A percentile compares a stretch with the other conserved stretches of the same genome.
Conservation (phyloP, 441 rosid species). For the Croton laevigatus region DNA sequence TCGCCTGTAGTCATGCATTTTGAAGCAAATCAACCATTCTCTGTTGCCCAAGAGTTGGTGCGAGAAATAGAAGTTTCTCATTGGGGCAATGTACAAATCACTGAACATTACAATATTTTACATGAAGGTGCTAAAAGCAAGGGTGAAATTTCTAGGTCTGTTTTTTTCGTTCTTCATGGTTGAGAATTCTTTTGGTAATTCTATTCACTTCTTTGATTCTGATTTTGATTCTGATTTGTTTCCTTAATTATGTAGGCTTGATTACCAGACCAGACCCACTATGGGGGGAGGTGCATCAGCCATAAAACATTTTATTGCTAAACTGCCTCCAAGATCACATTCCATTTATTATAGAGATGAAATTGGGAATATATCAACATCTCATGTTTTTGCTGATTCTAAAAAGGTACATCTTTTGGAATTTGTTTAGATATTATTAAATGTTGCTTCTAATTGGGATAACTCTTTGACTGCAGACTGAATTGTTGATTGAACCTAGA, state of each 20-base stretch:
- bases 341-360: slow-evolving; percentile 92
- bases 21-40: slow-evolving; percentile 80
- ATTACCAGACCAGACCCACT: slow-evolving; percentile 72
- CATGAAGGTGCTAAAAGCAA: slow-evolving; percentile 80
- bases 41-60: slow-evolving; percentile 72
- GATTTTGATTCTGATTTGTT: slow-evolving; percentile 20
- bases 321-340: slow-evolving; percentile 89
- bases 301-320: slow-evolving; percentile 63
- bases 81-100: slow-evolving; percentile 91
- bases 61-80: slow-evolving; percentile 94
- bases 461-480: slow-evolving; percentile 59
- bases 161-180: slow-evolving; percentile 6
- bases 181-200: neutral
- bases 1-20: slow-evolving; percentile 74
- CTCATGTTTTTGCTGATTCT: slow-evolving; percentile 72
- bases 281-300: slow-evolving; percentile 66
- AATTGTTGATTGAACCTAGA: slow-evolving; percentile 83
- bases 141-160: slow-evolving; percentile 93
- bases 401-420: slow-evolving; percentile 53
- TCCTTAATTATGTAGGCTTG: slow-evolving; percentile 57
- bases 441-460: slow-evolving; percentile 20
- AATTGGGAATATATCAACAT: slow-evolving; percentile 96
- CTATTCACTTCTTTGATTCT: neutral
- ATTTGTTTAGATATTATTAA: neutral
- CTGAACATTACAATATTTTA: slow-evolving; percentile 71